Evolutionary conservation across 441 rosid species (phyloP).

Genomic region (Biscutella auriculata): DNA sequence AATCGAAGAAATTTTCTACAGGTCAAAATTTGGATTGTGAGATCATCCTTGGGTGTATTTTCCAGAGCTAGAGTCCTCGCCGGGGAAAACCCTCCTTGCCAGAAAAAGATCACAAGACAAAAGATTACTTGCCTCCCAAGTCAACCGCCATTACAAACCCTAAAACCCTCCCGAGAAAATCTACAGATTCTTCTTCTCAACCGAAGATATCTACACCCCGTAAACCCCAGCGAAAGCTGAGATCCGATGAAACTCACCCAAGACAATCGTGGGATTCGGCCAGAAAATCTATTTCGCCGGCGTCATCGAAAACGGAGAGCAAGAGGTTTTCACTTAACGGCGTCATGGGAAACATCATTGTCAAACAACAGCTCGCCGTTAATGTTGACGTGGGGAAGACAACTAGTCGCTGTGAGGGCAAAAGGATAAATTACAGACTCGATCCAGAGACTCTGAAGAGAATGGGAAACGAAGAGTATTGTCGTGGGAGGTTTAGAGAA

Average conservation of each 20-base stretch:
- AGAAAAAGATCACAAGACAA: conserved; percentile 6
- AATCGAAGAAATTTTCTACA: conserved; percentile 15
- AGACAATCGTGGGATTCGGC: conserved; percentile 22
- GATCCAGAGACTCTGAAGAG: conserved; percentile 58
- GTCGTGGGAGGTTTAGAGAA: conserved; percentile 50
- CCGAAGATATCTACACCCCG: conserved; percentile 9
- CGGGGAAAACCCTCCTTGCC: conserved; percentile 20
- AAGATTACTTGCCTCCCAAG: conserved; percentile 18
- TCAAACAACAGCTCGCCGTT: conserved; percentile 28
- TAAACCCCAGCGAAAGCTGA: conserved; percentile 11
- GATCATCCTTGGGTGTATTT: conserved; percentile 39
- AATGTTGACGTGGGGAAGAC: neutral
- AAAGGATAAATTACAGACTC: conserved; percentile 18
- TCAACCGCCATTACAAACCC: conserved; percentile 18
- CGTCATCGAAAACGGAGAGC: conserved; percentile 22
- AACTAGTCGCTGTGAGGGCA: conserved; percentile 12
- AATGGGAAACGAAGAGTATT: conserved; percentile 68
- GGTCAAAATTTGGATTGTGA: conserved; percentile 40
- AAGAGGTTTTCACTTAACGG: conserved; percentile 22
- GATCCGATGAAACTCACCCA: conserved; percentile 15
- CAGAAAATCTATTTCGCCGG: conserved; percentile 37
- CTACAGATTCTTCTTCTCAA: conserved; percentile 11
- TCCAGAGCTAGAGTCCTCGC: conserved; percentile 37
- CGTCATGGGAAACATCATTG: conserved; percentile 56
- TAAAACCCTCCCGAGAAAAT: conserved; percentile 16